Conservation (phyloP, 2,329 filamentous ascomycete genomes). For the Aureobasidium sp. region DNA sequence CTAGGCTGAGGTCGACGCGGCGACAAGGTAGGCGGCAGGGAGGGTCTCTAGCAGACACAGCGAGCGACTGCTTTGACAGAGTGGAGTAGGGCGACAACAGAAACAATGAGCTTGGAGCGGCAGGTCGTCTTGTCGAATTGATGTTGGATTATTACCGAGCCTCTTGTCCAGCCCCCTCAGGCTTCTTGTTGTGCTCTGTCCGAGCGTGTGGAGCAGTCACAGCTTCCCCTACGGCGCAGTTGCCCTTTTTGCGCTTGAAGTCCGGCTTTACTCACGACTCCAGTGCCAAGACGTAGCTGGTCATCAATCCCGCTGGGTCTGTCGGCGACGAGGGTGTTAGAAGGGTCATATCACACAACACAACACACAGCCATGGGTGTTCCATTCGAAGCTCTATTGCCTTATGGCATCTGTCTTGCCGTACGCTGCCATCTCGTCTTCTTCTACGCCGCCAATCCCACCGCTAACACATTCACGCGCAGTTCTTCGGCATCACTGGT, state of each 20-base stretch:
- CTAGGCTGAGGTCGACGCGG: conserved; percentile 8
- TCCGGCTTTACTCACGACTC: not conserved
- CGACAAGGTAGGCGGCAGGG: not conserved
- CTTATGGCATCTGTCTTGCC: conserved; percentile 56
- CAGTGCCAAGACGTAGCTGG: conserved; percentile 12
- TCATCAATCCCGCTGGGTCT: not conserved
- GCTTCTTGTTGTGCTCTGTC: not conserved
- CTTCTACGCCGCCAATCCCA: conserved; percentile 5
- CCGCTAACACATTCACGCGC: conserved; percentile 17
- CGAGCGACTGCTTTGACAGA: not conserved
- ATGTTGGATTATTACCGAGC: not conserved
- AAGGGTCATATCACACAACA: not conserved
- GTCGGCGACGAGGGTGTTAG: not conserved
- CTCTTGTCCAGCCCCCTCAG: not conserved
- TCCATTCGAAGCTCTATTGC: conserved; percentile 59
- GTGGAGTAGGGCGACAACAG: not conserved
- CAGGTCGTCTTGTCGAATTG: not conserved
- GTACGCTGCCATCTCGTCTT: conserved; percentile 45
- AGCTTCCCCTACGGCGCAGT: not conserved
- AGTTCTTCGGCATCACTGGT: conserved; percentile 57
- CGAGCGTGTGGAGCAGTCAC: conserved; percentile 5
- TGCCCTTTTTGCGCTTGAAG: conserved; percentile 1
- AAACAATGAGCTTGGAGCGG: not conserved
- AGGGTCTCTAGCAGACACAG: not conserved
- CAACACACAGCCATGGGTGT: conserved; percentile 49